These are phyloP conservation scores for Austroboletus eburneus DNA, from an alignment of 768 basidiomycete species.

Conservation along the genomic window DNA sequence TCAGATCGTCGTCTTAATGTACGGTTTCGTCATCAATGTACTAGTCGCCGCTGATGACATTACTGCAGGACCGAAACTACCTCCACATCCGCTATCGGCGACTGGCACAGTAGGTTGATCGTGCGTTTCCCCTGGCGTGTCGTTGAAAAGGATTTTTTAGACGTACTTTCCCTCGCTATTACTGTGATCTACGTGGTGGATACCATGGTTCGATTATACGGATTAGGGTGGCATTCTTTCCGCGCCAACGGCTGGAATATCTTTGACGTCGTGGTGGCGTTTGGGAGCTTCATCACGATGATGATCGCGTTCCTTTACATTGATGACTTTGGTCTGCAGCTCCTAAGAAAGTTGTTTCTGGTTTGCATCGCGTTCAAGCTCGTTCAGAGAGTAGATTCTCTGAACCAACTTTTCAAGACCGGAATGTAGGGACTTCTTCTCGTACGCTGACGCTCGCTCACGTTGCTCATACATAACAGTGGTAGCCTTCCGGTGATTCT, in stretches of 20 bases:
- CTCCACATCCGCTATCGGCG: conserved; percentile 46
- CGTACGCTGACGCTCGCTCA: not conserved
- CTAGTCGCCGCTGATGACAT: not conserved
- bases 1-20: conserved; percentile 85
- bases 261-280: conserved; percentile 79
- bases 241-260: conserved; percentile 92
- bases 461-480: conserved; percentile 34
- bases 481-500: conserved; percentile 84
- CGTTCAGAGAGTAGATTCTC: conserved; percentile 77
- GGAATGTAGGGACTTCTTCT: conserved; percentile 61
- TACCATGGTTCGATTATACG: conserved; percentile 70
- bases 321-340: conserved; percentile 49
- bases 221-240: conserved; percentile 82
- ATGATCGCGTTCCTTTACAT: conserved; percentile 58
- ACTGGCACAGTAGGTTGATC: conserved; percentile 52
- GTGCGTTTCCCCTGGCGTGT: not conserved
- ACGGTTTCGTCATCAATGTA: conserved; percentile 24
- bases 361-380: conserved; percentile 93
- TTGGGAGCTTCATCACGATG: conserved; percentile 81
- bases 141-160: conserved; percentile 36
- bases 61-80: conserved; percentile 74
- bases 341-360: conserved; percentile 87
- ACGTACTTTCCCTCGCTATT: conserved; percentile 70
- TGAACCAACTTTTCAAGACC: conserved; percentile 97
- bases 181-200: conserved; percentile 74